phyloP scores from a whole-genome alignment of 1,284 basidiomycete genomes.

The Leccinum colubrinum region DNA sequence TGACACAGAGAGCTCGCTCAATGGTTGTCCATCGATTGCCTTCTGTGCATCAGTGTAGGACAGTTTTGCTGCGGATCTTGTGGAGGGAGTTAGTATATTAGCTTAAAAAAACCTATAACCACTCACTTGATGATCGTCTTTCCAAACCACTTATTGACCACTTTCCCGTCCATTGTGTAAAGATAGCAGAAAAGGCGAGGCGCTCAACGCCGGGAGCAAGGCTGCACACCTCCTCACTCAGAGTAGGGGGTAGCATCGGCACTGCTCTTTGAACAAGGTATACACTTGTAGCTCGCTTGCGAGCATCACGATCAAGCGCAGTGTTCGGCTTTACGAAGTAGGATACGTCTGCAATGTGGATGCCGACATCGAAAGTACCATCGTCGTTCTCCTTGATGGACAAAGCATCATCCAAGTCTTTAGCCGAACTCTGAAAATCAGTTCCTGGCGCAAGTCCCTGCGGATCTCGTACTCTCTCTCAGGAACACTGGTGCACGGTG shows the following conservation, averaged over 20 bases:
- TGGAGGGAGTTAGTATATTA: slow-evolving; percentile 9
- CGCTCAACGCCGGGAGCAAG: no score
- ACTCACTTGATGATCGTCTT: slow-evolving; percentile 88
- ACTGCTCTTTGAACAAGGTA: slow-evolving; percentile 95
- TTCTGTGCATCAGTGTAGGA: slow-evolving; percentile 81
- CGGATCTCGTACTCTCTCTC: slow-evolving; percentile 88
- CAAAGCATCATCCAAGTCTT: slow-evolving; percentile 93
- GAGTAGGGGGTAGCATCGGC: slow-evolving; percentile 91
- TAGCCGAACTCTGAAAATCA: slow-evolving; percentile 85
- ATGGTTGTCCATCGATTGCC: slow-evolving; percentile 73
- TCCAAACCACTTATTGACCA: no score
- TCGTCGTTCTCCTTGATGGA: slow-evolving; percentile 89
- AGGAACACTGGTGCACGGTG: slow-evolving; percentile 62
- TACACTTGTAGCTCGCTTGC: slow-evolving; percentile 95
- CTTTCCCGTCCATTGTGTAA: no score
- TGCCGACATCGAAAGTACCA: slow-evolving; percentile 87
- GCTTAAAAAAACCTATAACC: background rate
- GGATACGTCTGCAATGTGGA: slow-evolving; percentile 96
- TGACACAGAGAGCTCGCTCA: slow-evolving; percentile 52
- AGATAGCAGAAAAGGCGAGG: no score
- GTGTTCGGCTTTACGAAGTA: slow-evolving; percentile 97
- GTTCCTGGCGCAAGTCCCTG: slow-evolving; percentile 81
- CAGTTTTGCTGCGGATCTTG: slow-evolving; percentile 83
- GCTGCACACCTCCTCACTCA: slow-evolving; percentile 81
- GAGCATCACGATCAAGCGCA: slow-evolving; percentile 94